Evolutionary conservation across 1,139 yeast genomes (phyloP).

Genomic region (Saccharomyces hybrid): DNA sequence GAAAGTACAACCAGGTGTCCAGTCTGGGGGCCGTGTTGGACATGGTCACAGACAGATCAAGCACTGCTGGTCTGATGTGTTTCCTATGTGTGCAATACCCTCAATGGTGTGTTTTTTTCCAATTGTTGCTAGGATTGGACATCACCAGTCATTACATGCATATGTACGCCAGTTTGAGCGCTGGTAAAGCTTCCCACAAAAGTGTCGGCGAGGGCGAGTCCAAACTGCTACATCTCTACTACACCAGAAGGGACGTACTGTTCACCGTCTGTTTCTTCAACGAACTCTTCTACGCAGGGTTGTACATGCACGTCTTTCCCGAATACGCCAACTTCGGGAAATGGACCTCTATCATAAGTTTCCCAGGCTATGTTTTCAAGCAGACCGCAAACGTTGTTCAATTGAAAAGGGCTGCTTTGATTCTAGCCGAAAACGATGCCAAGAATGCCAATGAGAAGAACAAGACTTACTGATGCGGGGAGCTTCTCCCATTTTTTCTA

Average conservation of each 20-base stretch:
- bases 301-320: slow-evolving; percentile 33
- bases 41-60: slow-evolving; percentile 98
- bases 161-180: slow-evolving; percentile 86
- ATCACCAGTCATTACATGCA: slow-evolving; percentile 96
- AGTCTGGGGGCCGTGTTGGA: slow-evolving; percentile 94
- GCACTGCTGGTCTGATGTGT: slow-evolving; percentile 85
- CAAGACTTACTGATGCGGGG: background rate
- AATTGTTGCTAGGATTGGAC: slow-evolving; percentile 76
- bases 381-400: slow-evolving; percentile 88
- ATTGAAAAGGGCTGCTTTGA: slow-evolving; percentile 73
- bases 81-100: slow-evolving; percentile 81
- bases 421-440: slow-evolving; percentile 76
- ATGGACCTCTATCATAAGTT: slow-evolving; percentile 48
- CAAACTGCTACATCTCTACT: slow-evolving; percentile 71
- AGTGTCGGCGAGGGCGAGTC: slow-evolving; percentile 66
- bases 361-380: slow-evolving; percentile 87
- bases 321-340: slow-evolving; percentile 40
- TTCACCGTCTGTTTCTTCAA: slow-evolving; percentile 87
- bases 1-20: slow-evolving; percentile 82
- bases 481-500: background rate
- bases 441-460: slow-evolving; percentile 36
- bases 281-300: slow-evolving; percentile 85
- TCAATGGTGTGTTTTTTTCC: slow-evolving; percentile 52
- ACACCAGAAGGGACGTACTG: slow-evolving; percentile 74
- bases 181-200: slow-evolving; percentile 80